phyloP scores from a whole-genome alignment of 2,329 filamentous ascomycete genomes.

The Claviceps sp. region DNA sequence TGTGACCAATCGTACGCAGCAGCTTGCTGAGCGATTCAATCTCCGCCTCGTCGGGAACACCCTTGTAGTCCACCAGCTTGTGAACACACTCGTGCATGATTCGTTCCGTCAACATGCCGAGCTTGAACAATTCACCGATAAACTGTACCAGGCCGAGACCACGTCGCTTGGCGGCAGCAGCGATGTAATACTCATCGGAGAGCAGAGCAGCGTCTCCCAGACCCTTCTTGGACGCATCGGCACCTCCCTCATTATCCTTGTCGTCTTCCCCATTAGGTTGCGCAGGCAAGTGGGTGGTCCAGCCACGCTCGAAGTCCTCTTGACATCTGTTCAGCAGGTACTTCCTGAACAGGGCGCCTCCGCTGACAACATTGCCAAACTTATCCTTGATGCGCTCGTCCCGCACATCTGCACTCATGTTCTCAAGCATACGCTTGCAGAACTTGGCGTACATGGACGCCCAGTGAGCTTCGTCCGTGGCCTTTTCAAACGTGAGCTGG shows the following conservation, averaged over 20 bases:
- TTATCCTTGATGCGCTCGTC: slow-evolving; percentile 93
- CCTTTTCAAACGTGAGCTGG: slow-evolving; percentile 97
- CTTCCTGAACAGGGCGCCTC: slow-evolving; percentile 92
- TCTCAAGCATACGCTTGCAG: slow-evolving; percentile 92
- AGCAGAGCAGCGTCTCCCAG: slow-evolving; percentile 65
- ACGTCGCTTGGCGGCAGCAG: slow-evolving; percentile 86
- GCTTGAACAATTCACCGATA: slow-evolving; percentile 97
- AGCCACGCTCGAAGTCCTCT: slow-evolving; percentile 96
- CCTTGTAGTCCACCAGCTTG: slow-evolving; percentile 91
- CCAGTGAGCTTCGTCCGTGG: slow-evolving; percentile 96
- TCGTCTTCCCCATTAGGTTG: slow-evolving; percentile 52
- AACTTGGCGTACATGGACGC: slow-evolving; percentile 98
- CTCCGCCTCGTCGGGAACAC: slow-evolving; percentile 85
- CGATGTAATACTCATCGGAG: slow-evolving; percentile 92
- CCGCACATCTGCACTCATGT: slow-evolving; percentile 86
- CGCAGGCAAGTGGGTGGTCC: slow-evolving; percentile 71
- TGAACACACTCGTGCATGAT: slow-evolving; percentile 99
- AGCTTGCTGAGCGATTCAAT: slow-evolving; percentile 92
- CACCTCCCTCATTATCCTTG: slow-evolving; percentile 56
- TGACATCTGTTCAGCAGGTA: slow-evolving; percentile 97
- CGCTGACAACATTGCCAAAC: slow-evolving; percentile 73
- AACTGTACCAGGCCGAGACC: slow-evolving; percentile 97
- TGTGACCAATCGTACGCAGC: slow-evolving; percentile 77
- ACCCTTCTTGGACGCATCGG: slow-evolving; percentile 29
- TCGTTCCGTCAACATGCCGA: slow-evolving; percentile 94